Conservation (phyloP, 345 rosid species). For the Abelmoschus esculentus region DNA sequence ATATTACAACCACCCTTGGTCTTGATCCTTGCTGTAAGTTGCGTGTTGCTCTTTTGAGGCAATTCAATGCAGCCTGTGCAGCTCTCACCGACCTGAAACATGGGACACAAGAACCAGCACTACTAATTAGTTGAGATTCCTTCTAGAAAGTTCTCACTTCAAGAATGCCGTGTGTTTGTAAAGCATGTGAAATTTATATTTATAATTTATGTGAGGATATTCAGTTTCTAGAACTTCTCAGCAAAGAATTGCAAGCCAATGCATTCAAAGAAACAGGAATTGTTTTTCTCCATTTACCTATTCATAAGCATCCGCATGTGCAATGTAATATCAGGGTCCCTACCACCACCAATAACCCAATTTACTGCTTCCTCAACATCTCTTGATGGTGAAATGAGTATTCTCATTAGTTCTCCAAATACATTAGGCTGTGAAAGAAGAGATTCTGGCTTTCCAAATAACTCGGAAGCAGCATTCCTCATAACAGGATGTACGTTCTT, state of each 20-base stretch:
- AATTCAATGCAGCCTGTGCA: slow-evolving; percentile 57
- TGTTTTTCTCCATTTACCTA: slow-evolving; percentile 35
- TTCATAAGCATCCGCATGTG: slow-evolving; percentile 91
- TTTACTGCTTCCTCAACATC: slow-evolving; percentile 72
- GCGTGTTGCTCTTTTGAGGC: slow-evolving; percentile 46
- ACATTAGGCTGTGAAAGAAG: slow-evolving; percentile 62
- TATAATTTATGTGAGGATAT: neutral
- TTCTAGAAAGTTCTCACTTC: neutral
- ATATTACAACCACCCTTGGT: slow-evolving; percentile 70
- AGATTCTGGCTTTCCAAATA: slow-evolving; percentile 61
- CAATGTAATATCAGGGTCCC: slow-evolving; percentile 77
- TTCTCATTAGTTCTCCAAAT: slow-evolving; percentile 85
- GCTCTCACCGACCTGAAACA: slow-evolving; percentile 77
- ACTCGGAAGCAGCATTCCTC: slow-evolving; percentile 60
- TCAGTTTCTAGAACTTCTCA: neutral
- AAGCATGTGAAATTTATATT: neutral
- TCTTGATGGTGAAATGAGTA: slow-evolving; percentile 70
- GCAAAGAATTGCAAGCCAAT: neutral
- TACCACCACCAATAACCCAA: slow-evolving; percentile 55
- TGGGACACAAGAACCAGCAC: neutral
- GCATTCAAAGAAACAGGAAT: neutral
- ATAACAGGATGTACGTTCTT: slow-evolving; percentile 78
- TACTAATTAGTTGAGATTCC: slow-evolving; percentile 4
- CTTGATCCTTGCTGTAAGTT: slow-evolving; percentile 31
- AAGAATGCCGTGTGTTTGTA: neutral